These are phyloP conservation scores for Eremothecium sinecaudum DNA, from an alignment of 1,139 yeast species.

Conservation along the genomic window DNA sequence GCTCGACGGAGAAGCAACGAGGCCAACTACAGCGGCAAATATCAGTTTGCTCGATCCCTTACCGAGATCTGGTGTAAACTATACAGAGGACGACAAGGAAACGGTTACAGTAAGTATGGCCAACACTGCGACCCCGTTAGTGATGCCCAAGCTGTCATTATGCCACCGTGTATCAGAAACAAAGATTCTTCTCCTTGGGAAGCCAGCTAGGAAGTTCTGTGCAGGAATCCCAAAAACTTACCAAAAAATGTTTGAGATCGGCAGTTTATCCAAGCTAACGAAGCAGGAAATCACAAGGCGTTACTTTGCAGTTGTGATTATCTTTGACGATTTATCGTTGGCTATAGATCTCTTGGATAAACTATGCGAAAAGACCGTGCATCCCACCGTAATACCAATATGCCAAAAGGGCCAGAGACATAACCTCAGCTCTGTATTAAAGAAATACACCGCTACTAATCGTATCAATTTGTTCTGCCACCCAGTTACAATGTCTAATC, in stretches of 20 bases:
- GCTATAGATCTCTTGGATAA: slow-evolving; percentile 2
- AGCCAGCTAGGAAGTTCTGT: slow-evolving; percentile 21
- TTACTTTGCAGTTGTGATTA: slow-evolving; percentile 21
- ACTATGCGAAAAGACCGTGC: slow-evolving; percentile 16
- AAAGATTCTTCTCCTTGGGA: slow-evolving; percentile 22
- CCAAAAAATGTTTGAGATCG: slow-evolving; percentile 20
- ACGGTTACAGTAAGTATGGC: slow-evolving; percentile 22
- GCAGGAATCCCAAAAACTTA: slow-evolving; percentile 19
- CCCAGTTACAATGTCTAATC: slow-evolving; percentile 20
- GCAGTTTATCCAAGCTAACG: slow-evolving; percentile 8
- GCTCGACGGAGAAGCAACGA: slow-evolving; percentile 2
- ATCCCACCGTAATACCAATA: slow-evolving; percentile 21
- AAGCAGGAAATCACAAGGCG: slow-evolving; percentile 14
- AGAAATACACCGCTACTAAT: slow-evolving; percentile 16
- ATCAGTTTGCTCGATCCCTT: too few relatives aligned
- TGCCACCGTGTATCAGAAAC: slow-evolving; percentile 15
- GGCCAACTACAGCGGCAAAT: background rate
- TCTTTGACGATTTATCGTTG: slow-evolving; percentile 20
- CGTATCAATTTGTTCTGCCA: slow-evolving; percentile 20
- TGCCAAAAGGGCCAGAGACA: slow-evolving; percentile 24
- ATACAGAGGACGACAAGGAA: slow-evolving; percentile 16
- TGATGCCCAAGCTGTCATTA: slow-evolving; percentile 28
- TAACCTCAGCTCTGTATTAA: slow-evolving; percentile 21
- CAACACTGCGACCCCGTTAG: slow-evolving; percentile 26
- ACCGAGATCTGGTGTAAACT: background rate